Evolutionary conservation across 768 basidiomycete species (phyloP).

Genomic region (Hysterangium stoloniferum): DNA sequence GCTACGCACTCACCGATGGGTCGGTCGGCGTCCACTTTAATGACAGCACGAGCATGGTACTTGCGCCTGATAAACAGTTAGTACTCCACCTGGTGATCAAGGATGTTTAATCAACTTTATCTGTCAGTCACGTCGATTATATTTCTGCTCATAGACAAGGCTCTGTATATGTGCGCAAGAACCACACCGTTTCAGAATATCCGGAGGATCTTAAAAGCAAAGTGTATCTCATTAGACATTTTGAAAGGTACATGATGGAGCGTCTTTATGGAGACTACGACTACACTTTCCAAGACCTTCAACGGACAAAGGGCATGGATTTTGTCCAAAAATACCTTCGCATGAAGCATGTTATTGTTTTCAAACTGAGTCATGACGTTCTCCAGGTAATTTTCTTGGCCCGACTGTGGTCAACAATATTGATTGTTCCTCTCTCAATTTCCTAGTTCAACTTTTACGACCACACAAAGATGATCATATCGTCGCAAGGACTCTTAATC

Average conservation of each 20-base stretch:
- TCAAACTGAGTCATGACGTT: conserved; percentile 91
- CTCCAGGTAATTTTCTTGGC: conserved; percentile 73
- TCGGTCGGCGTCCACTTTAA: conserved; percentile 95
- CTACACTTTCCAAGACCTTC: conserved; percentile 68
- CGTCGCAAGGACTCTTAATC: conserved; percentile 66
- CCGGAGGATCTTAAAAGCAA: conserved; percentile 85
- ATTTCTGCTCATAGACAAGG: conserved; percentile 63
- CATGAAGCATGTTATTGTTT: conserved; percentile 96
- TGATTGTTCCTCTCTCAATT: background rate
- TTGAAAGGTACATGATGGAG: conserved; percentile 92
- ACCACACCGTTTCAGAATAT: conserved; percentile 58
- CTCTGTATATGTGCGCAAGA: conserved; percentile 63
- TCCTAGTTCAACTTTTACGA: conserved; percentile 96
- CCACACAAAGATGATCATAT: conserved; percentile 90
- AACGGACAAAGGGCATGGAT: conserved; percentile 76
- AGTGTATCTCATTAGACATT: conserved; percentile 87
- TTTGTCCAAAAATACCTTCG: conserved; percentile 93
- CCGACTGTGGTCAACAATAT: no score
- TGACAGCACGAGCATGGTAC: conserved; percentile 80
- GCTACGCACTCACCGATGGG: conserved; percentile 93
- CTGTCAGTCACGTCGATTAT: conserved; percentile 78
- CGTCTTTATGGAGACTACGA: conserved; percentile 77
- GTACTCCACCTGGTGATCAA: conserved; percentile 24
- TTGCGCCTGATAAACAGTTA: conserved; percentile 82
- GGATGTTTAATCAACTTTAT: conserved; percentile 6